Evolutionary conservation across 257 asterid species (phyloP).

Genomic region (Nicotiana noctiflora): DNA sequence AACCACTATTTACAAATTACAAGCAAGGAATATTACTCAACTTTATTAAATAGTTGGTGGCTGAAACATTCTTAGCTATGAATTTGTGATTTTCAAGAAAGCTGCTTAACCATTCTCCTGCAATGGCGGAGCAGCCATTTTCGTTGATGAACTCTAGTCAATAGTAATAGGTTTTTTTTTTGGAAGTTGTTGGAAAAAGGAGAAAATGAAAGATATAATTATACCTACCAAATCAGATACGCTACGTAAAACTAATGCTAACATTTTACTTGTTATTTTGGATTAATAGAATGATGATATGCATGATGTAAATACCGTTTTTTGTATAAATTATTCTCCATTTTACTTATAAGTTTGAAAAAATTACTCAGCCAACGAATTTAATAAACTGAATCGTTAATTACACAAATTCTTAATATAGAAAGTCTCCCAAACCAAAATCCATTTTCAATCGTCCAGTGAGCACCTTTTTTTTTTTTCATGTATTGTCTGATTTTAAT

Average conservation of each 20-base stretch:
- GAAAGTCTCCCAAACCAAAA: no score
- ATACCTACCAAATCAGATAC: not conserved
- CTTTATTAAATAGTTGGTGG: not conserved
- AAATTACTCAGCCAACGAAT: not conserved
- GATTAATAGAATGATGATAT: not conserved
- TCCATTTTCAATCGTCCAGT: slow-evolving; percentile 23
- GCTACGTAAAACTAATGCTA: not conserved
- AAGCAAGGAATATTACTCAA: not conserved
- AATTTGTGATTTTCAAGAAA: not conserved
- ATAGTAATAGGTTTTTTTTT: not conserved
- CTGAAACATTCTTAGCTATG: not conserved
- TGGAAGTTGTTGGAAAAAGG: not conserved
- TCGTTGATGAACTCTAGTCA: not conserved
- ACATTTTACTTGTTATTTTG: not conserved
- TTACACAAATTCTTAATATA: no score
- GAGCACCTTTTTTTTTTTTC: slow-evolving; percentile 23
- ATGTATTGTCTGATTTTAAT: no score
- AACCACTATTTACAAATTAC: not conserved
- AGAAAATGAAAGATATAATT: not conserved
- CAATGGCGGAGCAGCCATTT: not conserved
- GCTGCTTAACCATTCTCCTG: not conserved
- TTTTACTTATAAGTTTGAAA: not conserved
- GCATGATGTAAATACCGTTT: not conserved
- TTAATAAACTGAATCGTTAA: no score
- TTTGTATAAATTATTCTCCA: not conserved